phyloP scores from a whole-genome alignment of 768 basidiomycete species.

The Pleurotus platypus region DNA sequence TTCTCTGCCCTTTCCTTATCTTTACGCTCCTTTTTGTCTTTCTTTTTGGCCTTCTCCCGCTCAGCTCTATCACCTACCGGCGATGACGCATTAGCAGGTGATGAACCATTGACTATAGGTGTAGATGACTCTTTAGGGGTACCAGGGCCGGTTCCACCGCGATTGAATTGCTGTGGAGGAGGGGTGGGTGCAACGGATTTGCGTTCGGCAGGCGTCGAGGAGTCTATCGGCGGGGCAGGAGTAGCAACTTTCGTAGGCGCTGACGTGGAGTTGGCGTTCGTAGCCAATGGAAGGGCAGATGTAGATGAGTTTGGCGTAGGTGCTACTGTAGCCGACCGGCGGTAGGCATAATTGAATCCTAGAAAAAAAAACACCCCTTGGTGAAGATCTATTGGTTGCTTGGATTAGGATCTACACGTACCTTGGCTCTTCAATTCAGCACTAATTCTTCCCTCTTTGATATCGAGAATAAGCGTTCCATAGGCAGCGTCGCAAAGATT shows the following conservation, averaged over 20 bases:
- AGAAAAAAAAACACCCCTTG: neutral
- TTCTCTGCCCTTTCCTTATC: slow-evolving; percentile 46
- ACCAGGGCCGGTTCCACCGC: slow-evolving; percentile 22
- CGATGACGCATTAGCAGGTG: slow-evolving; percentile 14
- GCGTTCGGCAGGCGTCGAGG: slow-evolving; percentile 22
- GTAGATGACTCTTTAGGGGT: slow-evolving; percentile 29
- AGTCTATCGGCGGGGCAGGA: slow-evolving; percentile 27
- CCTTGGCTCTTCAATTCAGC: slow-evolving; percentile 93
- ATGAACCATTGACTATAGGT: slow-evolving; percentile 32
- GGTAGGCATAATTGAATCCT: slow-evolving; percentile 97
- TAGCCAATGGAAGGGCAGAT: slow-evolving; percentile 41
- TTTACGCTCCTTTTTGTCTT: slow-evolving; percentile 63
- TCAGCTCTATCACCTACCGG: slow-evolving; percentile 46
- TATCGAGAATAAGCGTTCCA: slow-evolving; percentile 81
- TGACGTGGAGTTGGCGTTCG: slow-evolving; percentile 26
- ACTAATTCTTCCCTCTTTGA: slow-evolving; percentile 90
- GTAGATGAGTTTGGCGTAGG: slow-evolving; percentile 59
- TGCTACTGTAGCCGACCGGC: slow-evolving; percentile 61
- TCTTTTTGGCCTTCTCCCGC: slow-evolving; percentile 54
- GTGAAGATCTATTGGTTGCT: neutral
- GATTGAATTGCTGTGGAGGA: slow-evolving; percentile 29
- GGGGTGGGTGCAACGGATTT: slow-evolving; percentile 31
- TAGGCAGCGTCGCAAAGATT: slow-evolving; percentile 95
- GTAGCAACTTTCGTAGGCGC: slow-evolving; percentile 34
- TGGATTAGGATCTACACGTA: slow-evolving; percentile 24